Evolutionary conservation across 176 grass and related monocot species (phyloP).

Genomic region (Triticum urartu): DNA sequence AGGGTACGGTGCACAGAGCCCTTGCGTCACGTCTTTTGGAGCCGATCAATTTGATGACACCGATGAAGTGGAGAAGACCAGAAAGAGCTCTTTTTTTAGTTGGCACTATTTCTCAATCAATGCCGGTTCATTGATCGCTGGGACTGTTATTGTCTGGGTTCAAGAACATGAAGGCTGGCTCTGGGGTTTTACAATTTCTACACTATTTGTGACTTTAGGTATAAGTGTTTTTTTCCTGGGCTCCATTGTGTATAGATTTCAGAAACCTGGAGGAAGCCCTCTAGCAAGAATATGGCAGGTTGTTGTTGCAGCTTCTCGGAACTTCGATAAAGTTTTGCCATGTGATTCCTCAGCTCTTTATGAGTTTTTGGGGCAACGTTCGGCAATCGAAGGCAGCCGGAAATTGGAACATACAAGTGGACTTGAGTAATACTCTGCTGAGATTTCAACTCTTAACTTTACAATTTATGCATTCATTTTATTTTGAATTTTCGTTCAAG

Average conservation of each 20-base stretch:
- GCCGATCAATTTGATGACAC: slow-evolving; percentile 92
- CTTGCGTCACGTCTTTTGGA: slow-evolving; percentile 76
- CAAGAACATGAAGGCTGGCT: slow-evolving; percentile 81
- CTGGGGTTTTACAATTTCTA: slow-evolving; percentile 60
- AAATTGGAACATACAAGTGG: slow-evolving; percentile 50
- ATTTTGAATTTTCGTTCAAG: not conserved
- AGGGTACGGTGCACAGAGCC: slow-evolving; percentile 59
- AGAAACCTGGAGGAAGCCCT: slow-evolving; percentile 84
- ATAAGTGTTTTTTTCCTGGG: slow-evolving; percentile 62
- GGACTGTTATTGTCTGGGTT: slow-evolving; percentile 70
- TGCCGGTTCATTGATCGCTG: slow-evolving; percentile 60
- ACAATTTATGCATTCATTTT: not conserved
- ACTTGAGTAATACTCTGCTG: slow-evolving; percentile 38
- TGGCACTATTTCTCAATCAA: slow-evolving; percentile 73
- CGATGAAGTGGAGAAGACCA: slow-evolving; percentile 49
- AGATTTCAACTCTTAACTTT: not conserved
- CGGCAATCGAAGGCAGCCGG: slow-evolving; percentile 53
- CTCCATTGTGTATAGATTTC: slow-evolving; percentile 69
- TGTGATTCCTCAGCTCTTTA: slow-evolving; percentile 67
- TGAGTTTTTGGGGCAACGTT: slow-evolving; percentile 55
- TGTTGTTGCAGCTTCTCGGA: slow-evolving; percentile 50
- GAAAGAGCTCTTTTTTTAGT: slow-evolving; percentile 84
- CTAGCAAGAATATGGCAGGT: slow-evolving; percentile 68
- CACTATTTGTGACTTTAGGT: slow-evolving; percentile 59
- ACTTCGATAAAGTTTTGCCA: slow-evolving; percentile 49